Evolutionary conservation across 106 monocot genomes (phyloP).

Genomic region (Allium sativum): DNA sequence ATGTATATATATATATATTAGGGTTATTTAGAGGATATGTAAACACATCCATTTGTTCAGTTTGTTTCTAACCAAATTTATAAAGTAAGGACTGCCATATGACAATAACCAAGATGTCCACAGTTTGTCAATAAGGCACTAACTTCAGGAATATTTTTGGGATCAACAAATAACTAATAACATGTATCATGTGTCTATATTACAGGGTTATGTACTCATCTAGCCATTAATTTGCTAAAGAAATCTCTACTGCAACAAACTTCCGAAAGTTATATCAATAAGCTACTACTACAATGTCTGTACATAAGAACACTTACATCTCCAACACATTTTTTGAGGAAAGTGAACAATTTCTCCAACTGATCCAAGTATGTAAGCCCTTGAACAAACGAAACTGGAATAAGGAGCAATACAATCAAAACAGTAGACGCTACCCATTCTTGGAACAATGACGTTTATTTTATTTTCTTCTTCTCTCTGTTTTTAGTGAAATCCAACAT

Average conservation of each 20-base stretch:
- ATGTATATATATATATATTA: too few relatives aligned
- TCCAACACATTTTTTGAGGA: conserved; percentile 49
- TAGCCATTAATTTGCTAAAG: too few relatives aligned
- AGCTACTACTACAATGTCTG: too few relatives aligned
- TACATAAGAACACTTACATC: conserved; percentile 40
- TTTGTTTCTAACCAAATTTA: too few relatives aligned
- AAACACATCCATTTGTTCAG: too few relatives aligned
- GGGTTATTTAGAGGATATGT: too few relatives aligned
- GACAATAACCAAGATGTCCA: background rate
- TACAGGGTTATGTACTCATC: too few relatives aligned
- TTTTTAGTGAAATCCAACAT: conserved; percentile 71
- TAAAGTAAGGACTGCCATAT: too few relatives aligned
- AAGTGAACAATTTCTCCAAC: conserved; percentile 63
- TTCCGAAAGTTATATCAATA: too few relatives aligned
- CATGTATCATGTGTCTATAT: too few relatives aligned
- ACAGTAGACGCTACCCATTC: conserved; percentile 59
- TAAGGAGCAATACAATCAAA: conserved; percentile 60
- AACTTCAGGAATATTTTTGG: conserved; percentile 59
- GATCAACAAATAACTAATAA: conserved; percentile 43
- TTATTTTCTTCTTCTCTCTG: background rate
- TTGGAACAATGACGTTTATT: too few relatives aligned
- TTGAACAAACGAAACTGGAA: conserved; percentile 88
- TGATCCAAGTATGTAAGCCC: conserved; percentile 78
- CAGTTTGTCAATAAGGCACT: conserved; percentile 59
- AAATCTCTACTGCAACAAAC: too few relatives aligned